Percentiles rank a stretch among this genome's conserved stretches.
Conservation (phyloP, 371 early-diverging fungal species). For the Blakeslea trispora region DNA sequence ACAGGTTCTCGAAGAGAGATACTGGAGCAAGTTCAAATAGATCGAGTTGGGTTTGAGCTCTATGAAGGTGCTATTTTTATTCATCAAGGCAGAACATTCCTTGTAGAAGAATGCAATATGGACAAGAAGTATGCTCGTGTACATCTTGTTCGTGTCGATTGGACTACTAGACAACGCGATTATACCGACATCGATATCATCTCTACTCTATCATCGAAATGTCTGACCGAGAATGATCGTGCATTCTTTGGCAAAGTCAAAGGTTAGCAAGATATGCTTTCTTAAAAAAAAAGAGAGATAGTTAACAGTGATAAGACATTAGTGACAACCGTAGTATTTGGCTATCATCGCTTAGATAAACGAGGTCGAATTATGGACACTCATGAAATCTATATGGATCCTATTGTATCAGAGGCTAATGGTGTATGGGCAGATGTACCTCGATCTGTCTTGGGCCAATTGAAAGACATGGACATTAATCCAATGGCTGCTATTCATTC, state of each 20-base stretch:
- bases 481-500: constrained; percentile 50
- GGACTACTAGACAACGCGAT: constrained; percentile 57
- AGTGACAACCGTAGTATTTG: constrained; percentile 59
- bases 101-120: constrained; percentile 58
- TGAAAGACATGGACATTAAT: constrained; percentile 34
- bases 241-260: constrained; percentile 39
- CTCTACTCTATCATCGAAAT: constrained; percentile 24
- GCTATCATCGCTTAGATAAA: constrained; percentile 57
- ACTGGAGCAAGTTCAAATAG: constrained; percentile 60
- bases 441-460: constrained; percentile 13
- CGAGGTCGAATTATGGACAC: constrained; percentile 44
- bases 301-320: too few relatives aligned
- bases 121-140: constrained; percentile 53
- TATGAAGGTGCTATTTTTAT: constrained; percentile 67
- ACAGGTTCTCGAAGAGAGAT: constrained; percentile 37
- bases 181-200: constrained; percentile 54
- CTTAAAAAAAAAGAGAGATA: too few relatives aligned
- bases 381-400: constrained; percentile 53
- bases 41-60: constrained; percentile 58
- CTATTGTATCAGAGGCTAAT: constrained; percentile 34
- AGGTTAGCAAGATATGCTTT: too few relatives aligned
- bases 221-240: constrained; percentile 16
- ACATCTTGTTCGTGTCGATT: constrained; percentile 47
- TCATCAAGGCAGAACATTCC: constrained; percentile 59
- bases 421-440: constrained; percentile 54